These are phyloP conservation scores for Berberis thunbergii DNA, from an alignment of 164 flowering plant genomes.

Conservation along the genomic window DNA sequence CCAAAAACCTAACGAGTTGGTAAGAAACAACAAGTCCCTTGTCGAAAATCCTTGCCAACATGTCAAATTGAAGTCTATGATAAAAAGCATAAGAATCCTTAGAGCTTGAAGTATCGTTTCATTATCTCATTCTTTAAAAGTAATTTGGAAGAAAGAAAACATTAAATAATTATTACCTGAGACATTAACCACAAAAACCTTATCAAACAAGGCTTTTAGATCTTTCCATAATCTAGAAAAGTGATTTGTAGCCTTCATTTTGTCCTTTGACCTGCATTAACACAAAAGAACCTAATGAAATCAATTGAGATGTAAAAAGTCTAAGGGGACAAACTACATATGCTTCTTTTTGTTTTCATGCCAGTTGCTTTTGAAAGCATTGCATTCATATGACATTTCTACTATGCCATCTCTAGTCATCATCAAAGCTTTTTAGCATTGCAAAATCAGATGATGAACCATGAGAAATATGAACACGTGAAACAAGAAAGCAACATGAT, in stretches of 20 bases:
- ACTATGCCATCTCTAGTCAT: neutral
- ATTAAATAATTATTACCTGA: conserved; percentile 42
- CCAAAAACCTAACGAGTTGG: no score
- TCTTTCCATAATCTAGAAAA: conserved; percentile 50
- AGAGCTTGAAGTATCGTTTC: neutral
- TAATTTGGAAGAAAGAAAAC: neutral
- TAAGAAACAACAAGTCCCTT: no score
- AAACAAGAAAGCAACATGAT: neutral
- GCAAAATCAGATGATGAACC: neutral
- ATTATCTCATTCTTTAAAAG: neutral
- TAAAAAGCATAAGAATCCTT: no score
- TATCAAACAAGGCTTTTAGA: conserved; percentile 49
- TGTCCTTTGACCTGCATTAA: conserved; percentile 31
- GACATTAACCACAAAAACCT: conserved; percentile 76
- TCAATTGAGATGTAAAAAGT: neutral
- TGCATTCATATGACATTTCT: neutral
- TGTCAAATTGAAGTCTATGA: no score
- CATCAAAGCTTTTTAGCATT: no score
- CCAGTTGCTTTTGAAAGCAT: neutral
- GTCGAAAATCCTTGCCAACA: no score
- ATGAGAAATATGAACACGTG: neutral
- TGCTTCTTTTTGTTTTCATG: neutral
- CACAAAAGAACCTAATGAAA: neutral
- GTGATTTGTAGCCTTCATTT: conserved; percentile 16
- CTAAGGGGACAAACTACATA: neutral